These are phyloP conservation scores for Raphanus sativus DNA, from an alignment of 345 rosid genomes.

Conservation along the genomic window DNA sequence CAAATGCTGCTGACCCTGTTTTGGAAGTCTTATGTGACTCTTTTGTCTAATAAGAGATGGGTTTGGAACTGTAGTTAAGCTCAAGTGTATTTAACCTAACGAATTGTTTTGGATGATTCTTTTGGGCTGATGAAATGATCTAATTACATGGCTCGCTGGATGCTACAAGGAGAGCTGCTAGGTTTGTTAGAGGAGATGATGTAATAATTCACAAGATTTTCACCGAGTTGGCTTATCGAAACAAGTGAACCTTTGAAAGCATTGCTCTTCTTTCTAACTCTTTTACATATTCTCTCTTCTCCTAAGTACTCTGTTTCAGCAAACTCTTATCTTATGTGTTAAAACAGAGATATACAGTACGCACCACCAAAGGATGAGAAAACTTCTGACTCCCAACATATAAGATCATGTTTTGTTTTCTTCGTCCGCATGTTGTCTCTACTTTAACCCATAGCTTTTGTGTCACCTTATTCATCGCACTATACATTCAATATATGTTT, in stretches of 20 bases:
- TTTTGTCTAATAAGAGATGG: conserved; percentile 6
- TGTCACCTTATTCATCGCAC: conserved; percentile 1
- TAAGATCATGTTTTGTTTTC: not conserved
- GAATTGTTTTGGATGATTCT: not conserved
- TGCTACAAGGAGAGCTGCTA: conserved; percentile 87
- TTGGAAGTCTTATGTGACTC: not conserved
- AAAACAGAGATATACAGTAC: conserved; percentile 35
- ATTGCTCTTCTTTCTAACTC: too few relatives aligned
- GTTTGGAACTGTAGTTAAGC: not conserved
- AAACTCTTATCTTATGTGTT: too few relatives aligned
- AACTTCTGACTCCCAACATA: conserved; percentile 37
- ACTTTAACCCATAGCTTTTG: conserved; percentile 15
- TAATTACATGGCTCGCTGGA: conserved; percentile 68
- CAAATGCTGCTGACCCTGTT: conserved; percentile 10
- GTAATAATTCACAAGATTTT: conserved; percentile 77
- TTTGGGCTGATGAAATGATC: not conserved
- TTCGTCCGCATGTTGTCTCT: not conserved
- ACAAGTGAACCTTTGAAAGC: conserved; percentile 31
- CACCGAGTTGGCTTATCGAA: conserved; percentile 79
- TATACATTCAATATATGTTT: not conserved
- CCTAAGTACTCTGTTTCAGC: too few relatives aligned
- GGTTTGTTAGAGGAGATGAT: conserved; percentile 90
- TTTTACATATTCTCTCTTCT: too few relatives aligned
- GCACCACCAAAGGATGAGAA: conserved; percentile 87
- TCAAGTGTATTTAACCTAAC: not conserved